These are phyloP conservation scores for Candida insectorum DNA, from an alignment of 805 yeast species.

Conservation along the genomic window DNA sequence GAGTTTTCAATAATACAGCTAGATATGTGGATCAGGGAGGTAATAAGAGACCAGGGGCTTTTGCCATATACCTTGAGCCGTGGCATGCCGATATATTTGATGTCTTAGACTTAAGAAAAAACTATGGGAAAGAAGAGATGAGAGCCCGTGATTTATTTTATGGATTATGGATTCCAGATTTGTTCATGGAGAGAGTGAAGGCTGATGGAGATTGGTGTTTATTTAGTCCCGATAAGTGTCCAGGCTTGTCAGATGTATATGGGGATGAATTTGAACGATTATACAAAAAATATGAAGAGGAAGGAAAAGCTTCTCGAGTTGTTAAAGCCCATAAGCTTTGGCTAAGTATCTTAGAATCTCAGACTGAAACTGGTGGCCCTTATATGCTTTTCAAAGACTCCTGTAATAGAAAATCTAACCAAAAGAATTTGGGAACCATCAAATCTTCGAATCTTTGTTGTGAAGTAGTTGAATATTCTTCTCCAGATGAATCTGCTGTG, in stretches of 20 bases:
- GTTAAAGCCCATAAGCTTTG: constrained; percentile 88
- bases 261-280: constrained; percentile 80
- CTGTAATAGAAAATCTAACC: constrained; percentile 83
- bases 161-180: constrained; percentile 93
- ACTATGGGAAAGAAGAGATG: constrained; percentile 91
- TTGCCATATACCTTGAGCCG: constrained; percentile 90
- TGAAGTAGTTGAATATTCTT: constrained; percentile 89
- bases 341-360: constrained; percentile 86
- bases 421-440: constrained; percentile 86
- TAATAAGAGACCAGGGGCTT: constrained; percentile 96
- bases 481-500: constrained; percentile 91
- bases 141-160: constrained; percentile 92
- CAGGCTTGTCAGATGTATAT: constrained; percentile 76
- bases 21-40: constrained; percentile 98
- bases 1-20: constrained; percentile 94
- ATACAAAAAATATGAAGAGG: constrained; percentile 69
- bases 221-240: constrained; percentile 86
- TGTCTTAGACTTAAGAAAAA: constrained; percentile 81
- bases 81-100: constrained; percentile 95
- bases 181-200: constrained; percentile 90
- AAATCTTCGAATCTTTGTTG: constrained; percentile 93
- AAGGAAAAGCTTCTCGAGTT: constrained; percentile 60
- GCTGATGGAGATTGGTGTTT: constrained; percentile 78
- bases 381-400: constrained; percentile 93
- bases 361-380: constrained; percentile 95